Evolutionary conservation across 176 grass and related monocot species (phyloP).

Genomic region (Aegilops longissima): DNA sequence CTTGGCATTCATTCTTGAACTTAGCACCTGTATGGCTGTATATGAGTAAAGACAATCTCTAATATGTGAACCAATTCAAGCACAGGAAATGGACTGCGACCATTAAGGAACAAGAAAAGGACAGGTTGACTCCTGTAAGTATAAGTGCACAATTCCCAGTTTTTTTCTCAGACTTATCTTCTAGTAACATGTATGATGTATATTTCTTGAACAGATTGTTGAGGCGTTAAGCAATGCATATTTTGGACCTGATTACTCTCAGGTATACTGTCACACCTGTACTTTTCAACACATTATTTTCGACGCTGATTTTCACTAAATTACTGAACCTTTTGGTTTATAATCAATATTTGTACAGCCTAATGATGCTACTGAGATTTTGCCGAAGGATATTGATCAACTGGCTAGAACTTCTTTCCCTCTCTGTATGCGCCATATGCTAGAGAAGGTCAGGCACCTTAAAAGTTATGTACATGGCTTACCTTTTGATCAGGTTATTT

Average conservation of each 20-base stretch:
- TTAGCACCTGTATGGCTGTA: background rate
- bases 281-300: conserved; percentile 12
- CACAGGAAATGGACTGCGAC: conserved; percentile 86
- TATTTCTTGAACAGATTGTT: conserved; percentile 74
- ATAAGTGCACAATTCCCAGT: background rate
- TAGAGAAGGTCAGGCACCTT: conserved; percentile 68
- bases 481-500: conserved; percentile 20
- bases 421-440: conserved; percentile 95
- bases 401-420: conserved; percentile 84
- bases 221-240: conserved; percentile 94
- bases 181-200: conserved; percentile 18
- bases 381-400: conserved; percentile 88
- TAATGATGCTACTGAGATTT: conserved; percentile 74
- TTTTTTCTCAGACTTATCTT: conserved; percentile 19
- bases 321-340: conserved; percentile 3
- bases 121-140: conserved; percentile 92
- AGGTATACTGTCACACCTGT: conserved; percentile 47
- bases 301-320: background rate
- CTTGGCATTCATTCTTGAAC: conserved; percentile 4
- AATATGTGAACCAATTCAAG: conserved; percentile 25
- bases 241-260: conserved; percentile 96
- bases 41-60: conserved; percentile 8
- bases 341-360: conserved; percentile 52
- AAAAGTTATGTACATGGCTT: conserved; percentile 29
- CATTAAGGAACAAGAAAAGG: conserved; percentile 91